Conservation (phyloP, 2,329 filamentous ascomycete genomes). For the Cryoendolithus antarcticus region DNA sequence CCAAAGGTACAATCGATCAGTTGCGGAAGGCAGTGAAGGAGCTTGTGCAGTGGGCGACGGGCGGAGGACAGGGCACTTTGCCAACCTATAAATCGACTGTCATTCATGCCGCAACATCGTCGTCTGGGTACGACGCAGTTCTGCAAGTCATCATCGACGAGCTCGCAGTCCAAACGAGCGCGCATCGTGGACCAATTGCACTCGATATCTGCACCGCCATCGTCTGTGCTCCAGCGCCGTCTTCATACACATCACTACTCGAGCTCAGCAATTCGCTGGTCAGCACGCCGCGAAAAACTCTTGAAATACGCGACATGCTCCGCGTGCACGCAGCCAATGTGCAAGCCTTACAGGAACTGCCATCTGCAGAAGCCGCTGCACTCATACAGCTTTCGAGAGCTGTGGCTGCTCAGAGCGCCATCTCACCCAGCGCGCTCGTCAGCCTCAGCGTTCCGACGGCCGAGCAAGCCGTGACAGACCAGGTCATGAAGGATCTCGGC, state of each 20-base stretch:
- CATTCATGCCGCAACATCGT: conserved; percentile 46
- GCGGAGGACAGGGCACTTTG: conserved; percentile 37
- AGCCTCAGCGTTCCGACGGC: conserved; percentile 14
- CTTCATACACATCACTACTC: background rate
- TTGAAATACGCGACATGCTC: conserved; percentile 13
- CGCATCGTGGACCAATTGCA: conserved; percentile 46
- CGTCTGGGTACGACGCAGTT: conserved; percentile 50
- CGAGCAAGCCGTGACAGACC: conserved; percentile 15
- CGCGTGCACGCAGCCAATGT: conserved; percentile 36
- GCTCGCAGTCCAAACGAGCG: conserved; percentile 48
- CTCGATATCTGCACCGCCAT: conserved; percentile 59
- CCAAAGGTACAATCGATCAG: background rate
- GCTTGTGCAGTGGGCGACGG: conserved; percentile 53
- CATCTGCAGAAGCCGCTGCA: conserved; percentile 45
- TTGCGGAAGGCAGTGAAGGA: conserved; percentile 14
- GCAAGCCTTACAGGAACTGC: conserved; percentile 46
- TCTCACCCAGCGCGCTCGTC: conserved; percentile 43
- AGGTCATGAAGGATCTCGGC: conserved; percentile 24
- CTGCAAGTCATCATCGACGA: conserved; percentile 56
- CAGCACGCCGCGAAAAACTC: background rate
- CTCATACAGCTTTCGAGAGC: conserved; percentile 19
- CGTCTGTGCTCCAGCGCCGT: conserved; percentile 50
- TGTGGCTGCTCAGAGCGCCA: conserved; percentile 36
- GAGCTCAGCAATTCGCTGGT: no score
- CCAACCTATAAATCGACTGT: conserved; percentile 62